Evolutionary conservation across 306 rosid species (phyloP).

Genomic region (Adenanthera pavonina): DNA sequence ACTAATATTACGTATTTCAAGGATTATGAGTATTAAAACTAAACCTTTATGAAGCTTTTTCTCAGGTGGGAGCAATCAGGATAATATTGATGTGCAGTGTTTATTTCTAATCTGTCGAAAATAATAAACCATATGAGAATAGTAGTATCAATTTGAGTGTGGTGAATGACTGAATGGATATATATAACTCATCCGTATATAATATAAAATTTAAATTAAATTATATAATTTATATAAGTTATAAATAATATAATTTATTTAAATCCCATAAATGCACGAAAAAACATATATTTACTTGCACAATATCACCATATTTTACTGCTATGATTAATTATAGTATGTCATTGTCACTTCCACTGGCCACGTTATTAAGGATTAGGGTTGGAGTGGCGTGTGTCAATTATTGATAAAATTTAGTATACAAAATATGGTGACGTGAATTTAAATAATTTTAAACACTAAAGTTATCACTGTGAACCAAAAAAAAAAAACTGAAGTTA

Average conservation of each 20-base stretch:
- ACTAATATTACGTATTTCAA: background rate
- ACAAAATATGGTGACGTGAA: background rate
- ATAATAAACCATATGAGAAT: background rate
- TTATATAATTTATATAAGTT: no score
- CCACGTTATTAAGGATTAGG: background rate
- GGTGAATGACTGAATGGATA: no score
- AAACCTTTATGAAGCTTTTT: background rate
- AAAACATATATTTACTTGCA: background rate
- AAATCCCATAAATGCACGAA: no score
- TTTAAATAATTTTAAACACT: background rate
- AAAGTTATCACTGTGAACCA: no score
- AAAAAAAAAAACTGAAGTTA: background rate
- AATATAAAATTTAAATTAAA: no score
- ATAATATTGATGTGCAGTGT: background rate
- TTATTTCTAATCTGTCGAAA: background rate
- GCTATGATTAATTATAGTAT: background rate
- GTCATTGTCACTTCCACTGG: background rate
- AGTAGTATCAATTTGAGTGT: background rate
- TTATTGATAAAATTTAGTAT: background rate
- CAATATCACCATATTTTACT: background rate
- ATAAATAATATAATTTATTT: no score
- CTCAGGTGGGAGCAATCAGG: background rate
- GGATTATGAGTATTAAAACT: background rate
- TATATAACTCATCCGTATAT: no score
- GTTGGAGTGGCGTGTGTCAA: background rate